Evolutionary conservation across 805 yeast species (phyloP), one percentile per base, ranked within the genome.

Genomic region (Teunomyces lycoperdinae): DNA sequence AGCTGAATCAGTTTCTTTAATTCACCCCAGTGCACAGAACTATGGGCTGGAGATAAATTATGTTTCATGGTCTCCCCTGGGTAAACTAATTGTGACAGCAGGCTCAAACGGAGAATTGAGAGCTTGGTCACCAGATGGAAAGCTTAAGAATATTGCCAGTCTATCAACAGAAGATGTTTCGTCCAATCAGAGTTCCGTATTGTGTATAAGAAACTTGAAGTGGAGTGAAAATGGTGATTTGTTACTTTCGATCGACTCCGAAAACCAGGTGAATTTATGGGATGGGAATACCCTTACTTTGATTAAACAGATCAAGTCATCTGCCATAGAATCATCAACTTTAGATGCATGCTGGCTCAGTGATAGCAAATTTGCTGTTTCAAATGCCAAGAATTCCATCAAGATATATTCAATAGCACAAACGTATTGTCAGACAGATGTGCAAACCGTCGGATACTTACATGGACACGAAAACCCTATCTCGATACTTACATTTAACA

Each of bases 101-200:
- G 75, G 83, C 2, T 80, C 76, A 46, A 76, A 76, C 57, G 96
- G 96, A 10, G 92, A 86, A 56, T 57, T 90, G 7, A 68, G 92
- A 47, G 70, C 87, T n/a, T 90, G 96, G 96, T 77, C 83, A 9
- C 72, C 79, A 0, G 84, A 81, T 42, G 96, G 96, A 0, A 75
- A 77, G 28, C 68, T 89, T 33, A 71, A 79, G 49, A 84, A 81
- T 50, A 60, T 72, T 13, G 70, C 70, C 31, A 69, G 63, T 44
- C 41, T 56, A 1, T 42, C 47, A 9, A 33, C 40, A 14, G 54
- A 46, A 13, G 55, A 48, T 24, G 46, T 39, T 9, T 10, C 46
- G 2, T 43, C 44, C 9, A 33, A 29, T 33, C n/a, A 44, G 31
- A 17, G 30, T 24, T 38, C 41, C 7, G 24, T 26, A 8, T 38